Evolutionary conservation across 257 asterid species (phyloP).

Genomic region (Solanum rostratum): DNA sequence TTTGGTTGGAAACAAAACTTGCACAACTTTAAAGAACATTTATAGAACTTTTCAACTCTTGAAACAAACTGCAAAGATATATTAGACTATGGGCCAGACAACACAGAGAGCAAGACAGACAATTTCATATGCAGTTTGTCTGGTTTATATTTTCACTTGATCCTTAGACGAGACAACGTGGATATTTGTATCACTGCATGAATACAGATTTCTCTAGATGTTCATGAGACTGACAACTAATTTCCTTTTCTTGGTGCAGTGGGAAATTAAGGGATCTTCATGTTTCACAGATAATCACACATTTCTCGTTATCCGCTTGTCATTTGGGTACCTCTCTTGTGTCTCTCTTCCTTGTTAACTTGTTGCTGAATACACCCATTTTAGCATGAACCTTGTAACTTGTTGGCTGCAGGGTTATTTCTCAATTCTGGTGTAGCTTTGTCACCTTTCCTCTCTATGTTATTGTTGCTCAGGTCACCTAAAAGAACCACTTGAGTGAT

Average conservation of each 20-base stretch:
- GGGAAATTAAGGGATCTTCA: conserved; percentile 60
- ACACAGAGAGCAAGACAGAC: neutral
- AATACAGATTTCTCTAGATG: neutral
- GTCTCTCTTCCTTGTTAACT: neutral
- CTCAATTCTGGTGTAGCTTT: conserved; percentile 98
- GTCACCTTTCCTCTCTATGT: conserved; percentile 93
- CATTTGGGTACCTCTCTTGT: conserved; percentile 46
- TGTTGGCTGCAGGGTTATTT: conserved; percentile 42
- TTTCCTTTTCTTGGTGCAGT: conserved; percentile 26
- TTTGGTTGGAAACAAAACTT: neutral
- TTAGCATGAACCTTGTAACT: neutral
- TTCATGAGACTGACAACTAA: neutral
- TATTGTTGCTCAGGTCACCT: conserved; percentile 74
- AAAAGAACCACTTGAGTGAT: neutral
- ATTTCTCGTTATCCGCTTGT: conserved; percentile 53
- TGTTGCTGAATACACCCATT: neutral
- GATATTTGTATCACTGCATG: neutral
- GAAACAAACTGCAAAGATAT: neutral
- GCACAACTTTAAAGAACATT: neutral
- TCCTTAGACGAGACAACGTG: neutral
- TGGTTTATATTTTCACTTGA: neutral
- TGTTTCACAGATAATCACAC: conserved; percentile 45
- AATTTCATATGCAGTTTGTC: neutral
- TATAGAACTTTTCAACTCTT: neutral
- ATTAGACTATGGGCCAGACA: neutral